Evolutionary conservation across 306 rosid species (phyloP).

Genomic region (Sechiopsis laciniata): DNA sequence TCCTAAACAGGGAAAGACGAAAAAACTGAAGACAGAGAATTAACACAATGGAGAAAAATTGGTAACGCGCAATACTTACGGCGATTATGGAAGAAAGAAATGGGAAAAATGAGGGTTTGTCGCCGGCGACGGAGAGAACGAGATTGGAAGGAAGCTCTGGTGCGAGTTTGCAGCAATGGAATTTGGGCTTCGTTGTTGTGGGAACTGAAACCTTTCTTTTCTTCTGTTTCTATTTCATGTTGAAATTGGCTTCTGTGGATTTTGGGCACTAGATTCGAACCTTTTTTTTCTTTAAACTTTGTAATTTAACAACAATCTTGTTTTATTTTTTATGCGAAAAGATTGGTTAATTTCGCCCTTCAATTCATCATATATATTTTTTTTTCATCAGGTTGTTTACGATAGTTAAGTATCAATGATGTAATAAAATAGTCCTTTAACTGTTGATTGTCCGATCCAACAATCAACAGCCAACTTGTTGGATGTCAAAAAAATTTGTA

Average conservation of each 20-base stretch:
- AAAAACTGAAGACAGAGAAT: not conserved
- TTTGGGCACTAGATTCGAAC: too few relatives aligned
- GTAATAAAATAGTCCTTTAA: too few relatives aligned
- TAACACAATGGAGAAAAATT: not conserved
- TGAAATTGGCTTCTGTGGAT: not conserved
- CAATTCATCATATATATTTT: too few relatives aligned
- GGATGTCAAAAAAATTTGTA: too few relatives aligned
- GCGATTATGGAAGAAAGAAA: not conserved
- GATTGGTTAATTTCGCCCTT: too few relatives aligned
- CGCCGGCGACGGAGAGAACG: not conserved
- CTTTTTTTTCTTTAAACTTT: too few relatives aligned
- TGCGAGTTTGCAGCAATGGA: not conserved
- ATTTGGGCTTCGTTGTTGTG: not conserved
- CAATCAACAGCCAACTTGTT: too few relatives aligned
- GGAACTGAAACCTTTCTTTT: not conserved
- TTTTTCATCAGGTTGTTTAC: too few relatives aligned
- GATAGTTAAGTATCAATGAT: too few relatives aligned
- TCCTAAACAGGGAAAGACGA: slow-evolving; percentile 8
- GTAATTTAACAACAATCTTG: too few relatives aligned
- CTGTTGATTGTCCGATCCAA: too few relatives aligned
- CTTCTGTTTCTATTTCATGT: not conserved
- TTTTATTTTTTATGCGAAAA: too few relatives aligned
- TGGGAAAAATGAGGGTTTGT: not conserved
- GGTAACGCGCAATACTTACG: not conserved
- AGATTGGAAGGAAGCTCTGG: not conserved